Conservation (phyloP, 2,329 filamentous ascomycete genomes). For the Fusarium sp. region DNA sequence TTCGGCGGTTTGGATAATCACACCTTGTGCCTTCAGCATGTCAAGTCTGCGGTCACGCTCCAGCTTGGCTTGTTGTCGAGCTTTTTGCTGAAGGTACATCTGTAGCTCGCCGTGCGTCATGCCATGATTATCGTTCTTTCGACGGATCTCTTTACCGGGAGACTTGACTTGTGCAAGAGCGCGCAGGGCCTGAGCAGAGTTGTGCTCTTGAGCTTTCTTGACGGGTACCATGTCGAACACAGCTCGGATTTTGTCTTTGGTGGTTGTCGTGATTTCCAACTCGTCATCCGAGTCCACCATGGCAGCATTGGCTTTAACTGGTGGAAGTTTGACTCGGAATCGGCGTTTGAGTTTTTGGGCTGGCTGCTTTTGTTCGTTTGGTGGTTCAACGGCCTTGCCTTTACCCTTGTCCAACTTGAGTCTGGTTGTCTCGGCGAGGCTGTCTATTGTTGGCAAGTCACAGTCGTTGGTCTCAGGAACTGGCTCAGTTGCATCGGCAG, state of each 20-base stretch:
- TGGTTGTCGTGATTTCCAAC: constrained; percentile 68
- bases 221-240: constrained; percentile 77
- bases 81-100: constrained; percentile 73
- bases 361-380: constrained; percentile 38
- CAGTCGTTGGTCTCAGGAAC: constrained; percentile 20
- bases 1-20: constrained; percentile 85
- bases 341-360: constrained; percentile 56
- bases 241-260: constrained; percentile 65
- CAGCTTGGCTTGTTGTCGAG: constrained; percentile 80
- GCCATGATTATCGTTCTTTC: constrained; percentile 58
- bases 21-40: constrained; percentile 80
- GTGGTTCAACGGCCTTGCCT: constrained; percentile 59
- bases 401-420: constrained; percentile 67
- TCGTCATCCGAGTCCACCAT: constrained; percentile 66
- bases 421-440: constrained; percentile 48
- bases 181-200: constrained; percentile 75
- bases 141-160: constrained; percentile 63
- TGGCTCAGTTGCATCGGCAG: neutral
- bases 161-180: constrained; percentile 78
- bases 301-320: constrained; percentile 52
- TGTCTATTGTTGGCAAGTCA: constrained; percentile 51
- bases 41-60: constrained; percentile 83
- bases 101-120: constrained; percentile 80
- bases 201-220: constrained; percentile 70
- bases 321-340: constrained; percentile 63